These are phyloP conservation scores for Blastobotrys persicus DNA, from an alignment of 1,139 yeast genomes.

Conservation along the genomic window DNA sequence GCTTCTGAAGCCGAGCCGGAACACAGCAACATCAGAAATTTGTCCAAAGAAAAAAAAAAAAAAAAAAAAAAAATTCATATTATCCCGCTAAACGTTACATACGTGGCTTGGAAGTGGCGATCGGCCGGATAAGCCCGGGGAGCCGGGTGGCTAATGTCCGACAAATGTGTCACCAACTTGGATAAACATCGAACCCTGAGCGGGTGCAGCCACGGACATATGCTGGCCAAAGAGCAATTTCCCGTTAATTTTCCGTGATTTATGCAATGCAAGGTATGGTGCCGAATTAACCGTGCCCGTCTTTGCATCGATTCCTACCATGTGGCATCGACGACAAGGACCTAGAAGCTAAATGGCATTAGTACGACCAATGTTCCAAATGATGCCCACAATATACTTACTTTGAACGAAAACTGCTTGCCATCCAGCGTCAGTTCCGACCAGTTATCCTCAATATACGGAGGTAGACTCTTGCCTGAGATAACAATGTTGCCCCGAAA, in stretches of 20 bases:
- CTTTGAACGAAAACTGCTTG: conserved; percentile 18
- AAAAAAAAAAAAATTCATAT: no score
- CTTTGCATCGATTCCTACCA: conserved; percentile 41
- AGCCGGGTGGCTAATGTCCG: conserved; percentile 2
- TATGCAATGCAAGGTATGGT: conserved; percentile 34
- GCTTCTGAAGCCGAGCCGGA: no score
- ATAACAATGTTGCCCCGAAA: conserved; percentile 43
- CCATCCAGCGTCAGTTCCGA: conserved; percentile 19
- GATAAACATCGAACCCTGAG: background rate
- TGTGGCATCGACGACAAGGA: conserved; percentile 43
- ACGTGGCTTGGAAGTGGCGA: background rate
- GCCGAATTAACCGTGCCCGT: conserved; percentile 41
- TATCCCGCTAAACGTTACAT: background rate
- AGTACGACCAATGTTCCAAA: no score
- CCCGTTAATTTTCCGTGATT: conserved; percentile 26
- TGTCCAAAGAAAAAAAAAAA: background rate
- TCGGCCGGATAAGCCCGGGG: background rate
- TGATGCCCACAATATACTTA: conserved; percentile 11
- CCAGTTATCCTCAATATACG: conserved; percentile 43
- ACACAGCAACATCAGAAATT: no score
- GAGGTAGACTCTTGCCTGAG: conserved; percentile 25
- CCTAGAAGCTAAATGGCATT: conserved; percentile 24
- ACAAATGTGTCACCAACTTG: background rate
- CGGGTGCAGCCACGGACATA: conserved; percentile 20
- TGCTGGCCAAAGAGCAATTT: conserved; percentile 27